Percentiles rank a stretch among this genome's conserved stretches.
Evolutionary conservation across 78 protist species (phyloP).

Genomic region (Dictyostelium firmibasis): DNA sequence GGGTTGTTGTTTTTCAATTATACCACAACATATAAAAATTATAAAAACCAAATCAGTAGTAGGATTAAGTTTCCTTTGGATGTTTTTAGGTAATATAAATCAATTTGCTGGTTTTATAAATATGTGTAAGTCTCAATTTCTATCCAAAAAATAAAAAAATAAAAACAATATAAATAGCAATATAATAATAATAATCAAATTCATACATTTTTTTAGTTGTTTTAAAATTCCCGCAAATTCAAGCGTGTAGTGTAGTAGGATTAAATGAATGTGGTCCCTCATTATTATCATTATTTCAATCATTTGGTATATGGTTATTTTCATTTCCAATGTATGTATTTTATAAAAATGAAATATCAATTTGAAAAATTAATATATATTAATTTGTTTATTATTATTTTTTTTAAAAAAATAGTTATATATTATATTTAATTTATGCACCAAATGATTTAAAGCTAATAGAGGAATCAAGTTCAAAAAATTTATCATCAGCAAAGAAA

Average conservation of each 20-base stretch:
- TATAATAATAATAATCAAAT: not conserved
- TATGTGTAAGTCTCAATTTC: conserved; percentile 30
- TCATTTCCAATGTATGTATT: conserved; percentile 64
- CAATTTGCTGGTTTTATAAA: conserved; percentile 55
- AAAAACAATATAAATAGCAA: not conserved
- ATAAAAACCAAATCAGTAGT: conserved; percentile 29
- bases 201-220: conserved; percentile 15
- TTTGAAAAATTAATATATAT: not conserved
- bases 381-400: not conserved
- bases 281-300: conserved; percentile 41
- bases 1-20: conserved; percentile 39
- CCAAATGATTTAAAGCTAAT: conserved; percentile 34
- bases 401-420: not conserved
- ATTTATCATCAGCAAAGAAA: conserved; percentile 3
- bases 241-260: conserved; percentile 29
- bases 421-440: conserved; percentile 25
- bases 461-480: not conserved
- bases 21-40: conserved; percentile 78
- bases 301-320: conserved; percentile 47
- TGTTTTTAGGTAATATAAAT: conserved; percentile 75
- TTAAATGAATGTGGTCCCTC: conserved; percentile 50
- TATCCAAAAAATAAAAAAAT: too few species aligned
- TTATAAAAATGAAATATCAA: too few species aligned
- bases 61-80: conserved; percentile 69
- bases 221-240: conserved; percentile 58